Base-by-base conservation (phyloP, 139 green algal species). In the Closterium sp. region DNA sequence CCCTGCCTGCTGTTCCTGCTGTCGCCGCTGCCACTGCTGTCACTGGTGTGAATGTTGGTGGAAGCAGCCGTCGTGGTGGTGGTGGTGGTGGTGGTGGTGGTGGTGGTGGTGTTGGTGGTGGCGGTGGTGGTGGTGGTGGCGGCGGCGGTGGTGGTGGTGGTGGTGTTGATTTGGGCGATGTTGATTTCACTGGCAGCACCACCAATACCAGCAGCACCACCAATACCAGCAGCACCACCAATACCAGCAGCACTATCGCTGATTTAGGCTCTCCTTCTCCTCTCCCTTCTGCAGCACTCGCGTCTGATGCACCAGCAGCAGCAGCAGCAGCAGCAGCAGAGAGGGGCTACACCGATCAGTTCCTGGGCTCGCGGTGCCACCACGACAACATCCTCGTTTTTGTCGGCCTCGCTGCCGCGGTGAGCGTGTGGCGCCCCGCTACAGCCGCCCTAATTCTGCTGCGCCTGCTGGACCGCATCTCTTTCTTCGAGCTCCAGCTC, bases 321-420 rank as follows among this genome's bases (percentile, higher is more conserved):
- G 28, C 81, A 31, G 81, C 81, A 85, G 19, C 81, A 85, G 7
- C 30, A 33, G 19, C n/a, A 32, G n/a, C 30, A 19, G n/a, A 33
- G 7, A 3, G 30, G n/a, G 30, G n/a, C 4, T 86, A 32, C 83
- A 34, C 83, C 4, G 83, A 86, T 23, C 83, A 33, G n/a, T 86
- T 86, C 83, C 30, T 86, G 28, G 83, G 21, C 83, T 32, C 7
- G n/a, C 83, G 30, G 9, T 86, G 83, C 83, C 83, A 86, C 83
- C 83, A 86, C n/a, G 83, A 86, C 83, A 33, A 86, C 83, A 86
- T 86, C 28, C 30, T 86, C 30, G 30, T 86, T 33, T 86, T 34
- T 33, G 83, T 86, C 30, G 83, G 83, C 30, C 83, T 86, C 30
- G 83, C 83, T 86, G 83, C 83, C 21, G 83, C 83, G 7, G 30